Percentiles rank a stretch among this genome's conserved stretches.
These are phyloP conservation scores for Vaccinium corymbosum DNA, from an alignment of 148 eudicot species.

Conservation along the genomic window DNA sequence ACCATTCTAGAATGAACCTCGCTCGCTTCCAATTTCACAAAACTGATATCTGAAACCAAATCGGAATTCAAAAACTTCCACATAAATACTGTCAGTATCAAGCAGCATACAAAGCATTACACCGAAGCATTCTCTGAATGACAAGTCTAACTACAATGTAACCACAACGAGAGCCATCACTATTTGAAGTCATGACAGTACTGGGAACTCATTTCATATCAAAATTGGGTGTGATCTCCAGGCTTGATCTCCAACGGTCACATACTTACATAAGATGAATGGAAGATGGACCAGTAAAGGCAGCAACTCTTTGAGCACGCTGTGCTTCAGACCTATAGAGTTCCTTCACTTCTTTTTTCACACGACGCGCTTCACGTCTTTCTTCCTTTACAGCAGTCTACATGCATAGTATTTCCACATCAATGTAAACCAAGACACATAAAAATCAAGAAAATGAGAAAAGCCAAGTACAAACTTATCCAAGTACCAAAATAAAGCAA, in stretches of 20 bases:
- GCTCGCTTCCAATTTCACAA: background rate
- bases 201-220: too few relatives aligned
- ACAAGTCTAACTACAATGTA: background rate
- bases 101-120: background rate
- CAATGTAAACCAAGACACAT: conserved; percentile 1
- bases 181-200: background rate
- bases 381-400: conserved; percentile 89
- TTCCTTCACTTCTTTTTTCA: conserved; percentile 77
- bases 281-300: conserved; percentile 83
- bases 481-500: background rate
- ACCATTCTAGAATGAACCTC: too few relatives aligned
- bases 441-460: background rate
- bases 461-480: background rate
- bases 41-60: background rate
- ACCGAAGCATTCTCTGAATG: background rate
- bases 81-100: background rate
- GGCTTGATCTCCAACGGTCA: background rate
- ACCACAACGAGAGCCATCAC: background rate
- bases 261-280: conserved; percentile 66
- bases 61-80: background rate
- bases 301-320: conserved; percentile 90
- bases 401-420: conserved; percentile 15
- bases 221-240: background rate
- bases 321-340: conserved; percentile 64
- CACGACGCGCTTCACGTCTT: conserved; percentile 73